phyloP scores from a whole-genome alignment of 75 land plant species.

The Cupressus sempervirens region DNA sequence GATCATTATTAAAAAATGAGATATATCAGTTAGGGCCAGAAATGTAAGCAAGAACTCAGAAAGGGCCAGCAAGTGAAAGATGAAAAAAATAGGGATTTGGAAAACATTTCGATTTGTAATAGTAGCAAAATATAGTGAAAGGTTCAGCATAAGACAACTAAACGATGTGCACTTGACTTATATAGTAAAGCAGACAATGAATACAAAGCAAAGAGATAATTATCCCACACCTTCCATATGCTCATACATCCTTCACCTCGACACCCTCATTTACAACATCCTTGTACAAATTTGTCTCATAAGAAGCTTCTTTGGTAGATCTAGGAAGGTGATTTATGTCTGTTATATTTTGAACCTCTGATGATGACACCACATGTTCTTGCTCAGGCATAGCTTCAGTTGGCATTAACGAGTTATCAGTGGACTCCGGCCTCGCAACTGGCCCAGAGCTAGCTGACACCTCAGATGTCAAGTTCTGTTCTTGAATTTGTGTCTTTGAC shows the following conservation, averaged over 20 bases:
- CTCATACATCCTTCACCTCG: background rate
- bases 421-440: background rate
- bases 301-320: background rate
- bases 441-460: background rate
- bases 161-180: background rate
- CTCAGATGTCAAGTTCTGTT: background rate
- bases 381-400: background rate
- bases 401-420: background rate
- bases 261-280: background rate
- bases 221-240: background rate
- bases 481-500: slow-evolving; percentile 3
- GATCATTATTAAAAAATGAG: background rate
- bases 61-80: slow-evolving; percentile 7
- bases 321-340: background rate
- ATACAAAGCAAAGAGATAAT: background rate
- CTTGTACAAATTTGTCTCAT: slow-evolving; percentile 9
- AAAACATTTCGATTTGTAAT: background rate
- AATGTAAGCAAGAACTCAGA: background rate
- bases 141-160: background rate
- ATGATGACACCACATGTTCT: background rate
- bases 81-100: background rate
- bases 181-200: background rate
- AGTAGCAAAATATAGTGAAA: background rate
- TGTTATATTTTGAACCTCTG: background rate
- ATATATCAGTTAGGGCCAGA: background rate